Percentiles rank a stretch among this genome's conserved stretches.
Evolutionary conservation across 2,329 filamentous ascomycete species (phyloP).

Genomic region (Torrubiella hemipterigena): DNA sequence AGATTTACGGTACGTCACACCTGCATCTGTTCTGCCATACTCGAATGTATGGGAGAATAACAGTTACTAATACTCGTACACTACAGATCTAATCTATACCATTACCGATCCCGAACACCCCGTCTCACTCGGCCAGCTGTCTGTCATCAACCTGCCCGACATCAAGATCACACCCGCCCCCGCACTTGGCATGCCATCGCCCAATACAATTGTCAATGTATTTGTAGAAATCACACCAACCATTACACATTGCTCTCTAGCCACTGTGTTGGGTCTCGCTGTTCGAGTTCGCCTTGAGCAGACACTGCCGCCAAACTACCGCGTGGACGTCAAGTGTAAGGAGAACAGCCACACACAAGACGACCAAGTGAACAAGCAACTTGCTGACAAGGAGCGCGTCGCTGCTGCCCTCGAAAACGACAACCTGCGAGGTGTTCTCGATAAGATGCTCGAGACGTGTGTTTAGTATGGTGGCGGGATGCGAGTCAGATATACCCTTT

Average conservation of each 20-base stretch:
- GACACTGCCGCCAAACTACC: conserved; percentile 79
- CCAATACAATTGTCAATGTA: conserved; percentile 55
- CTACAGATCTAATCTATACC: conserved; percentile 75
- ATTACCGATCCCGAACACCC: conserved; percentile 97
- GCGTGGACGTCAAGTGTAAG: conserved; percentile 88
- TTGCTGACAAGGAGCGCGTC: conserved; percentile 92
- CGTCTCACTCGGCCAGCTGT: conserved; percentile 80
- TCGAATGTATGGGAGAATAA: conserved; percentile 1
- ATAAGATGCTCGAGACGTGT: conserved; percentile 89
- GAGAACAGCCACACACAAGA: conserved; percentile 92
- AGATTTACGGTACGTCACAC: conserved; percentile 67
- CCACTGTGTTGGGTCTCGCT: conserved; percentile 89
- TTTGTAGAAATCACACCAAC: conserved; percentile 88
- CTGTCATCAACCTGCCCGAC: conserved; percentile 91
- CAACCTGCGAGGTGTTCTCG: conserved; percentile 73
- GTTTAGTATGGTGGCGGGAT: too few relatives aligned
- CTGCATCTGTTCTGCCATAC: not conserved
- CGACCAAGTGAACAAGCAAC: conserved; percentile 92
- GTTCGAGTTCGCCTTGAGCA: conserved; percentile 87
- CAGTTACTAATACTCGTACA: conserved; percentile 6
- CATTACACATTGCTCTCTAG: conserved; percentile 91
- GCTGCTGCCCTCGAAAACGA: conserved; percentile 91
- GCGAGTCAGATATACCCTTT: too few relatives aligned
- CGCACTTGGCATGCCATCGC: conserved; percentile 23
- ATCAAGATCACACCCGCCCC: conserved; percentile 57